Base-by-base conservation (phyloP, 768 basidiomycete species). In the Favolaschia claudopus region DNA sequence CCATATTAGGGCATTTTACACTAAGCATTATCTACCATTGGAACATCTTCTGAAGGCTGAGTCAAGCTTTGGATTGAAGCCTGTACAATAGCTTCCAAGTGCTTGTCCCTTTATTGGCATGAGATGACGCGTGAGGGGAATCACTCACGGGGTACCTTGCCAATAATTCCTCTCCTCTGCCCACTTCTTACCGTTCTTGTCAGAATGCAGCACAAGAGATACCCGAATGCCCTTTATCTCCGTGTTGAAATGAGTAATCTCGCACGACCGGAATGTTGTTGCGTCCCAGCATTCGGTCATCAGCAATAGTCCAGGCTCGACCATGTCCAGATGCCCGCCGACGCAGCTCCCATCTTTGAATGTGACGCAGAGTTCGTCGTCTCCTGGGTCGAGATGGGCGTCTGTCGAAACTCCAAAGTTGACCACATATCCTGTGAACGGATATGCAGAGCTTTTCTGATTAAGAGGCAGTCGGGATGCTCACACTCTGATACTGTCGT, bases 241-340 rank as follows among this genome's bases (percentile, higher is more conserved):
- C n/a, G 31, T 15, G 14, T 57, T 57, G 37, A 57, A 57, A 31
- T 55, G 54, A 4, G 54, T 55, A 19, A 55, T 22, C 7, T 44
- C 12, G 31, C 40, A 55, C 7, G 54, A 57, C 1, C 25, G 55
- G 28, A 57, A 57, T 45, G 49, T 38, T 14, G 49, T 29, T 2
- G 62, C 36, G 57, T 74, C 69, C 46, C 70, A 69, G 34, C 52
- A 31, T 5, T 50, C 24, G 0, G 66, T 15, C 7, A 63, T 43
- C 32, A 73, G 24, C 15, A 67, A 58, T 9, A 73, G 33, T 13
- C 72, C 70, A 27, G 56, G 56, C 48, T 74, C 70, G 42, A 58
- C 27, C 3, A 73, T 43, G 17, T 50, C 45, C 2, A 73, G 36
- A 15, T 70, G 68, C 15, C 71, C 73, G 28, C 70, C 72, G 47